Conservation (phyloP, 1,139 yeast genomes). For the Candida sp. region DNA sequence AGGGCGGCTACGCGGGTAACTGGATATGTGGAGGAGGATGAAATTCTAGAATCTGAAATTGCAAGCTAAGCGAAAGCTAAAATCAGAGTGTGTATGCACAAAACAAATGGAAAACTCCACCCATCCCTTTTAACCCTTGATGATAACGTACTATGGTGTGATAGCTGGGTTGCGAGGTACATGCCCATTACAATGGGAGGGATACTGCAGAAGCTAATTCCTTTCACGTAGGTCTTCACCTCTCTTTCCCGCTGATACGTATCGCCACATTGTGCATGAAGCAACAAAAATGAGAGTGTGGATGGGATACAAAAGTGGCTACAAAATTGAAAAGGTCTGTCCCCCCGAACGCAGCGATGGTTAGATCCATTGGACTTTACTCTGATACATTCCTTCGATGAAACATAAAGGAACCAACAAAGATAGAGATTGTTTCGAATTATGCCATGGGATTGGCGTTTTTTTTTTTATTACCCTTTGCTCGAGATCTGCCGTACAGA, state of each 20-base stretch:
- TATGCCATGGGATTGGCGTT: not conserved
- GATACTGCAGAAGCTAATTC: not conserved
- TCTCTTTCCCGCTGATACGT: not conserved
- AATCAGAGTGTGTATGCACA: no score
- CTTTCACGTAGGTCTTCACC: not conserved
- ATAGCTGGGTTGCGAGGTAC: not conserved
- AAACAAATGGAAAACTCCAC: no score
- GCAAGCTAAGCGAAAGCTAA: not conserved
- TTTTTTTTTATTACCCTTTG: not conserved
- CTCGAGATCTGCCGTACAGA: not conserved
- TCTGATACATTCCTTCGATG: constrained; percentile 1
- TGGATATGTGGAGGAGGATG: not conserved
- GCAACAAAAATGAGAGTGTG: not conserved
- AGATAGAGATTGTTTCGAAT: not conserved
- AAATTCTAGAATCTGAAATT: not conserved
- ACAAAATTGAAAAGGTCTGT: not conserved
- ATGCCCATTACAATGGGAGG: not conserved
- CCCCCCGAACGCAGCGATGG: not conserved
- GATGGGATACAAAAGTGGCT: no score
- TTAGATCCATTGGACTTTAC: not conserved
- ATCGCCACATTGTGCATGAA: not conserved
- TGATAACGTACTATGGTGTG: no score
- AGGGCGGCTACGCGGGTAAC: no score
- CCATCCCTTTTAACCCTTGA: no score
- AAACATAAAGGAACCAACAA: not conserved